Conservation (phyloP, 768 basidiomycete genomes). For the Tulasnella sp. region DNA sequence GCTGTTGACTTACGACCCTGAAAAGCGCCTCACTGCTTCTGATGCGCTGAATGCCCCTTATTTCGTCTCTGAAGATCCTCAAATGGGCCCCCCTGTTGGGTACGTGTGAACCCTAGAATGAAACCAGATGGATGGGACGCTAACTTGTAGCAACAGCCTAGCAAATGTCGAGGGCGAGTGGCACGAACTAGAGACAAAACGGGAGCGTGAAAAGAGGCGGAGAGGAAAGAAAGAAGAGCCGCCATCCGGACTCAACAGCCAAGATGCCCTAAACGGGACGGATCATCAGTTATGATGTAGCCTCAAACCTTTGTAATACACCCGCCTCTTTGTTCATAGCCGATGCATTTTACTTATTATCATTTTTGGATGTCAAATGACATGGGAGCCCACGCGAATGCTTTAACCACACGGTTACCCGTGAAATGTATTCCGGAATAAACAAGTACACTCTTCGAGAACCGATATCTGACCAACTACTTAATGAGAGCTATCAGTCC, state of each 20-base stretch:
- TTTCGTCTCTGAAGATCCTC: constrained; percentile 76
- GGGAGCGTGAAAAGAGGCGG: constrained; percentile 68
- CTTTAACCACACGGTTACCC: not conserved
- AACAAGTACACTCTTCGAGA: constrained; percentile 5
- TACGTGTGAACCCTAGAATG: constrained; percentile 42
- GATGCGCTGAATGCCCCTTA: constrained; percentile 81
- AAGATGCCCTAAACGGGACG: not conserved
- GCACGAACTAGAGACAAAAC: constrained; percentile 96
- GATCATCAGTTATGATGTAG: not conserved
- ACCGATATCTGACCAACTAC: not conserved
- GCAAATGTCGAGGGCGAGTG: constrained; percentile 86
- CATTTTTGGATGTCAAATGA: not conserved
- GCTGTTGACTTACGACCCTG: constrained; percentile 77
- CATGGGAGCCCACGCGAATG: not conserved
- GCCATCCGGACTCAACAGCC: not conserved
- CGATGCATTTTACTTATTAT: not conserved
- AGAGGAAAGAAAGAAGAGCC: constrained; percentile 55
- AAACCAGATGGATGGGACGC: not conserved
- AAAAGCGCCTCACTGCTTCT: constrained; percentile 64
- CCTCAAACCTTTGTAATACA: not conserved
- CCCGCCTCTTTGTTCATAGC: not conserved
- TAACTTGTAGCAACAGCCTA: constrained; percentile 46
- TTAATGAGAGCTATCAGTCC: not conserved
- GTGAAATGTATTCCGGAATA: not conserved
- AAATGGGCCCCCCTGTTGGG: constrained; percentile 70